These are phyloP conservation scores for Quercus engelmannii DNA, from an alignment of 306 rosid species.

Conservation along the genomic window DNA sequence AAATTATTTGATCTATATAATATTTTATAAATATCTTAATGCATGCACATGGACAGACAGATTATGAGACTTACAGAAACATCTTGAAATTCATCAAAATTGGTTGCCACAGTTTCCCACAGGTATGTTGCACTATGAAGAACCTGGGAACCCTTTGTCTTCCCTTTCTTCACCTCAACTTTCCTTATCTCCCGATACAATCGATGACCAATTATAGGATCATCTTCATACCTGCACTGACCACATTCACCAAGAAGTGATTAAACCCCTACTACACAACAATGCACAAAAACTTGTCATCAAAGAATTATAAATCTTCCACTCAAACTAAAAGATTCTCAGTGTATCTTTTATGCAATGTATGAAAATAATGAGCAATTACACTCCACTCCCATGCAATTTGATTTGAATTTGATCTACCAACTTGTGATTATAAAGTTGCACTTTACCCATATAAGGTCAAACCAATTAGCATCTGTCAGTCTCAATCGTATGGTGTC, in stretches of 20 bases:
- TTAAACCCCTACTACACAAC: conserved; percentile 16
- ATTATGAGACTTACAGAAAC: conserved; percentile 65
- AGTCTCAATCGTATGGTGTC: no score
- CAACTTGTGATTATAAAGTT: no score
- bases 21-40: neutral
- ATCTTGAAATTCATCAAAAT: conserved; percentile 90
- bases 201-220: conserved; percentile 82
- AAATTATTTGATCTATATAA: neutral
- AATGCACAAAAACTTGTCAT: conserved; percentile 5
- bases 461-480: no score
- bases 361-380: neutral
- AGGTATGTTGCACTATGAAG: conserved; percentile 56
- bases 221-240: conserved; percentile 94
- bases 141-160: conserved; percentile 74
- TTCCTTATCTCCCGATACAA: conserved; percentile 86
- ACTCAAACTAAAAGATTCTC: neutral
- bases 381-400: no score
- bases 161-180: conserved; percentile 74
- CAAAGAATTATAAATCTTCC: conserved; percentile 12
- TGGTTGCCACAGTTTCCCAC: conserved; percentile 94
- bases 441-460: no score
- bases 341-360: neutral
- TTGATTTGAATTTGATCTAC: no score
- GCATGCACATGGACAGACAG: conserved; percentile 22
- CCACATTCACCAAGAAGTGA: conserved; percentile 26